Percentiles rank a stretch among this genome's conserved stretches.
phyloP scores from a whole-genome alignment of 116 monocot genomes.

The Papilionanthe hybrid region DNA sequence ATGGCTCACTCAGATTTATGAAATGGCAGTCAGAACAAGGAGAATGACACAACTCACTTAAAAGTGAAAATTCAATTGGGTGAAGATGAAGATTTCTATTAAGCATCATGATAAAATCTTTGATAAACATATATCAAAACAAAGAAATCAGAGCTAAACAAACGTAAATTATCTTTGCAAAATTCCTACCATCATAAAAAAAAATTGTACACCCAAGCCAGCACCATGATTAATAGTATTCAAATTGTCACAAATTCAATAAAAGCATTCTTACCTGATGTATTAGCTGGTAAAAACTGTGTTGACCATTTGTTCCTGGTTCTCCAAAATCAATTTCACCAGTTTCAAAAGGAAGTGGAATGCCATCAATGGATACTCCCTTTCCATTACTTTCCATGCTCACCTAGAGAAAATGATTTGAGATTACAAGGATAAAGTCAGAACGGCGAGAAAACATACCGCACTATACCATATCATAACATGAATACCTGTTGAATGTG shows the following conservation, averaged over 20 bases:
- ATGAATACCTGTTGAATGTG: slow-evolving; percentile 89
- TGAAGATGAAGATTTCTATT: neutral
- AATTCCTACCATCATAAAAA: neutral
- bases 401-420: slow-evolving; percentile 42
- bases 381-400: slow-evolving; percentile 99
- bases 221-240: neutral
- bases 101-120: neutral
- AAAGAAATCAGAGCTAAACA: neutral
- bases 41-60: neutral
- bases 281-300: slow-evolving; percentile 96
- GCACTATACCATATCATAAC: neutral
- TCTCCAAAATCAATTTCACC: slow-evolving; percentile 99
- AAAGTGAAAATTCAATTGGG: neutral
- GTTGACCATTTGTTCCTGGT: slow-evolving; percentile 99
- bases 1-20: neutral
- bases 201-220: neutral
- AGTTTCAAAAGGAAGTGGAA: slow-evolving; percentile 76
- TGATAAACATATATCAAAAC: neutral
- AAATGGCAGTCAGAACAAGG: neutral
- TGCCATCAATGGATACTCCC: slow-evolving; percentile 93
- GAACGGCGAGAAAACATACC: neutral
- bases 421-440: slow-evolving; percentile 1
- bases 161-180: neutral
- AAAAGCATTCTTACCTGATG: slow-evolving; percentile 62
- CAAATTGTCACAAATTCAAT: slow-evolving; percentile 1